A percentile compares a stretch with the other conserved stretches of the same genome.
These are phyloP conservation scores for Mrakia hoshinonis DNA, from an alignment of 768 basidiomycete species.

Conservation along the genomic window DNA sequence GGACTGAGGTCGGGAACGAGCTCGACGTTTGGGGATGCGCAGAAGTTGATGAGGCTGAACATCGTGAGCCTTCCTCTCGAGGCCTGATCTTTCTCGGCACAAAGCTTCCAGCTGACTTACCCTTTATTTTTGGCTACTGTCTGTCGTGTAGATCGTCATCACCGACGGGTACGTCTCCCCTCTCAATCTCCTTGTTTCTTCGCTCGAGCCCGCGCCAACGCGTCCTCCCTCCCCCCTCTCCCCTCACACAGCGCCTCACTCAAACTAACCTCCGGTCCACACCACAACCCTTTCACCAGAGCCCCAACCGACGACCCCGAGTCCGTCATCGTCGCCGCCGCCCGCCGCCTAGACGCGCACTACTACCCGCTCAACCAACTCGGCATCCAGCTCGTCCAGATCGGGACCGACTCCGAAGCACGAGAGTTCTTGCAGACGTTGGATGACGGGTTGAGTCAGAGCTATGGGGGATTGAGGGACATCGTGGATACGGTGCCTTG, in stretches of 20 bases:
- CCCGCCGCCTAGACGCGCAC: background rate
- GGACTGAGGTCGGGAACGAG: background rate
- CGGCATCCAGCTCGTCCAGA: conserved; percentile 19
- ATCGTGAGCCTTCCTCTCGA: background rate
- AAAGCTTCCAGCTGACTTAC: background rate
- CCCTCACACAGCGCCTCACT: background rate
- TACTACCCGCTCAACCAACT: conserved; percentile 19
- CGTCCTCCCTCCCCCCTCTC: no score
- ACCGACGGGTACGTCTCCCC: conserved; percentile 21
- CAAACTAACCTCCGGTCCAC: background rate
- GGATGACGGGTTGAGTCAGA: conserved; percentile 6
- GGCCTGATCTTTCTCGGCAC: no score
- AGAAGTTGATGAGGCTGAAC: conserved; percentile 13
- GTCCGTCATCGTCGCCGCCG: conserved; percentile 12
- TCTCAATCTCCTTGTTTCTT: background rate
- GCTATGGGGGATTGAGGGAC: conserved; percentile 14
- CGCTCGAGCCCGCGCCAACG: background rate
- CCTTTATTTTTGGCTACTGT: background rate
- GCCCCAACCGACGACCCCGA: conserved; percentile 16
- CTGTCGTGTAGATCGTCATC: conserved; percentile 19
- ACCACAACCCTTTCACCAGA: conserved; percentile 24
- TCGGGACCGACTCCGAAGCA: conserved; percentile 20
- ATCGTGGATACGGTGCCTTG: conserved; percentile 16
- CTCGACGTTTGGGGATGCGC: background rate
- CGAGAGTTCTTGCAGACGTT: conserved; percentile 19